Evolutionary conservation across 768 basidiomycete genomes (phyloP), one percentile per base, ranked within the genome.

Genomic region (Macrolepiota albuminosa): DNA sequence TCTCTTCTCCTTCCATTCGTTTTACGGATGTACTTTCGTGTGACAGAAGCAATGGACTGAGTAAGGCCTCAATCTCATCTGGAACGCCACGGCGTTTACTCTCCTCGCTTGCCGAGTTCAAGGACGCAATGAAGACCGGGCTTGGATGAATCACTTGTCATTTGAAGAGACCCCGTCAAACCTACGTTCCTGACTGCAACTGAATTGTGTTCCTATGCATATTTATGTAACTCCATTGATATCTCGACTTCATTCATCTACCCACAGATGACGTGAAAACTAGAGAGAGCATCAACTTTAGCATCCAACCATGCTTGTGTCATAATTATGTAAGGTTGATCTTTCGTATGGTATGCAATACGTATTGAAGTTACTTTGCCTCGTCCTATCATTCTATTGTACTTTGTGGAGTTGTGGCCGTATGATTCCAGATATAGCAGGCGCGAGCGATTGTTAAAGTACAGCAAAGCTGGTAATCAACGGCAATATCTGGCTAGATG

Each of bases 1-100:
- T 43, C 54, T 54, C 40, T 54, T 54, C 54, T 54, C 54, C 54
- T 21, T 54, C 39, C 54, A 29, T 54, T 54, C 31, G 31, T 54
- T n/a, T n/a, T 40, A 10, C 29, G 40, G 54, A 54, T 29, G 4
- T 16, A 16, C 26, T 13, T 40, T 40, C 53, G 10, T 54, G 39
- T 31, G 6, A 31, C 18, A 6, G 26, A 29, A 40, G 18, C 37
- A 39, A 24, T 14, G 36, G 36, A 29, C 52, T 54, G 9, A 1
- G 40, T 26, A 39, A 39, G 9, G 39, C 29, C 10, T 10, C 3
- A 13, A 13, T 39, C 1, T 26, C 14, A 9, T 18, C 36, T 34
- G 10, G 33, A 49, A 33, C 31, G 4, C 13, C 34, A 37, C 37
- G 36, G 26, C 8, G 21, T 10, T n/a, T 3, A 29, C 3, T 26